Percentiles rank a stretch among this genome's conserved stretches.
Evolutionary conservation across 1,284 basidiomycete genomes (phyloP).

Genomic region (Malassezia sympodialis): DNA sequence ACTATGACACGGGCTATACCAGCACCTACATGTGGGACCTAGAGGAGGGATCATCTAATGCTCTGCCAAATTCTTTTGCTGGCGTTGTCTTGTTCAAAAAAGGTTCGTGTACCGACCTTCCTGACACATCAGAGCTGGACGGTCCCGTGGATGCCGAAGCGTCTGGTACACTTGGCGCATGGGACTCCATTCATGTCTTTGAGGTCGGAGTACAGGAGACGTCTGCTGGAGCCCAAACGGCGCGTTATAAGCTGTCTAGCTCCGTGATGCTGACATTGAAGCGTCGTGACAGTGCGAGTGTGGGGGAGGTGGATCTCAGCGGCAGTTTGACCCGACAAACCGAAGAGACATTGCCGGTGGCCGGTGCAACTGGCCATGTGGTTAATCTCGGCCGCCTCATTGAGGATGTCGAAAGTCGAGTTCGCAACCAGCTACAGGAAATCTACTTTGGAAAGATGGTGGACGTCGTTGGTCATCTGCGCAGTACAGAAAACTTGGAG

Average conservation of each 20-base stretch:
- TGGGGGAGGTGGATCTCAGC: slow-evolving; percentile 71
- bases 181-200: slow-evolving; percentile 98
- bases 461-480: slow-evolving; percentile 81
- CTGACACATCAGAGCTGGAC: slow-evolving; percentile 6
- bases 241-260: slow-evolving; percentile 92
- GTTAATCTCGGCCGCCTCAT: slow-evolving; percentile 85
- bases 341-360: slow-evolving; percentile 23
- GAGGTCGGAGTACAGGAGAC: slow-evolving; percentile 51
- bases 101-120: slow-evolving; percentile 55
- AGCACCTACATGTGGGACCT: slow-evolving; percentile 97
- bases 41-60: slow-evolving; percentile 56
- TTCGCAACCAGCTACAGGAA: slow-evolving; percentile 88
- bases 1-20: slow-evolving; percentile 87
- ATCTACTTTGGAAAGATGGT: slow-evolving; percentile 98
- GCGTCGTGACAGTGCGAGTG: slow-evolving; percentile 54
- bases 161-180: slow-evolving; percentile 57
- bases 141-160: slow-evolving; percentile 20
- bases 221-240: slow-evolving; percentile 52
- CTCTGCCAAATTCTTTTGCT: slow-evolving; percentile 63
- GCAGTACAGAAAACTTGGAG: slow-evolving; percentile 76
- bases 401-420: slow-evolving; percentile 98
- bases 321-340: slow-evolving; percentile 88
- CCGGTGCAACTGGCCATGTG: slow-evolving; percentile 60
- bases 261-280: slow-evolving; percentile 93
- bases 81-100: slow-evolving; percentile 95